Evolutionary conservation across 2,329 filamentous ascomycete species (phyloP).

Genomic region (Aspergillus fischeri): DNA sequence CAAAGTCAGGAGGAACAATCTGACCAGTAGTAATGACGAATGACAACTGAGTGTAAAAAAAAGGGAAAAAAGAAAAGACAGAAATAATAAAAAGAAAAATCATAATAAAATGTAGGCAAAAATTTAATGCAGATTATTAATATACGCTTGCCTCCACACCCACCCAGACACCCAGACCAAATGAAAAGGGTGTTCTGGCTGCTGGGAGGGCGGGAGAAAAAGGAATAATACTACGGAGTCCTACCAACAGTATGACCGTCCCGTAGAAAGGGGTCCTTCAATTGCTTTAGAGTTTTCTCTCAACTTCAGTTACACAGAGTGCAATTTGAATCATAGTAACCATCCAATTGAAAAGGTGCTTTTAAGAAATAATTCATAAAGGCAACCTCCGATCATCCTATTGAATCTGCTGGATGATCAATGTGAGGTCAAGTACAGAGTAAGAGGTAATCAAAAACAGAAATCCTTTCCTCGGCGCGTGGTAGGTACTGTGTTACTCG

Average conservation of each 20-base stretch:
- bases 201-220: not conserved
- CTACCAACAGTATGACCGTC: not conserved
- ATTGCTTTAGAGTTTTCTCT: not conserved
- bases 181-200: not conserved
- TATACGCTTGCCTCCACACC: not conserved
- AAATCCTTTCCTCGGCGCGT: not conserved
- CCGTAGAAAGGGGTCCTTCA: not conserved
- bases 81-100: conserved; percentile 7
- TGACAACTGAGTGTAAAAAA: not conserved
- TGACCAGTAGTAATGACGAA: not conserved
- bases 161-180: not conserved
- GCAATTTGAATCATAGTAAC: not conserved
- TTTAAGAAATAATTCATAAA: not conserved
- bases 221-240: not conserved
- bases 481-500: not conserved
- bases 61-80: conserved; percentile 8
- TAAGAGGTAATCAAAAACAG: not conserved
- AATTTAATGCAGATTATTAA: not conserved
- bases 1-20: not conserved
- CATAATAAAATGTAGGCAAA: not conserved
- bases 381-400: not conserved
- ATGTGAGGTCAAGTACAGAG: not conserved
- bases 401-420: not conserved
- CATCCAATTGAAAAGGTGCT: not conserved
- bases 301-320: not conserved